These are phyloP conservation scores for Dactylorhiza incarnata DNA, from an alignment of 106 monocot species.

Conservation along the genomic window DNA sequence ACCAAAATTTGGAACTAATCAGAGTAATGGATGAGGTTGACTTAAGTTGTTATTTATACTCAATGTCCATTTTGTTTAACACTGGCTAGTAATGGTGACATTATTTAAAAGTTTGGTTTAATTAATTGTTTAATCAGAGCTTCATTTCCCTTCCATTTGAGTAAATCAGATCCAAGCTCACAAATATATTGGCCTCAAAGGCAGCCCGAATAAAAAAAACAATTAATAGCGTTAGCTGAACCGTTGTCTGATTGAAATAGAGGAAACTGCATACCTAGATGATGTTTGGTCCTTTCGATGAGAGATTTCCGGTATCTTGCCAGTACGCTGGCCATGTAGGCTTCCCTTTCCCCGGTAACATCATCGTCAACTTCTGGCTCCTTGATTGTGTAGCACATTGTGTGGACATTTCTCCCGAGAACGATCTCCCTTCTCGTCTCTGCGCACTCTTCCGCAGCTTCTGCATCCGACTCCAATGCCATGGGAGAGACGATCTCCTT, in stretches of 20 bases:
- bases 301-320: constrained; percentile 24
- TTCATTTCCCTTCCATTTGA: not conserved
- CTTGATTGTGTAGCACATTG: constrained; percentile 44
- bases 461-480: not conserved
- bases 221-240: not conserved
- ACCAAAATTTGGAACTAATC: not conserved
- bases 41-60: not conserved
- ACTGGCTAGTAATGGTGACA: not conserved
- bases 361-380: constrained; percentile 88
- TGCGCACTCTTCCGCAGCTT: not conserved
- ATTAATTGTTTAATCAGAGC: not conserved
- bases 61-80: not conserved
- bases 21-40: not conserved
- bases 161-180: not conserved
- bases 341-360: constrained; percentile 66
- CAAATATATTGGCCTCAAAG: not conserved
- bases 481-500: constrained; percentile 11
- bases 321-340: constrained; percentile 71
- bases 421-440: constrained; percentile 45
- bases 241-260: not conserved
- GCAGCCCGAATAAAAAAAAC: not conserved
- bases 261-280: constrained; percentile 7
- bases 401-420: constrained; percentile 71
- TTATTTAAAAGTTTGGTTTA: not conserved
- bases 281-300: constrained; percentile 13